phyloP scores from a whole-genome alignment of 2,329 filamentous ascomycete genomes.

The Clonostachys solani region DNA sequence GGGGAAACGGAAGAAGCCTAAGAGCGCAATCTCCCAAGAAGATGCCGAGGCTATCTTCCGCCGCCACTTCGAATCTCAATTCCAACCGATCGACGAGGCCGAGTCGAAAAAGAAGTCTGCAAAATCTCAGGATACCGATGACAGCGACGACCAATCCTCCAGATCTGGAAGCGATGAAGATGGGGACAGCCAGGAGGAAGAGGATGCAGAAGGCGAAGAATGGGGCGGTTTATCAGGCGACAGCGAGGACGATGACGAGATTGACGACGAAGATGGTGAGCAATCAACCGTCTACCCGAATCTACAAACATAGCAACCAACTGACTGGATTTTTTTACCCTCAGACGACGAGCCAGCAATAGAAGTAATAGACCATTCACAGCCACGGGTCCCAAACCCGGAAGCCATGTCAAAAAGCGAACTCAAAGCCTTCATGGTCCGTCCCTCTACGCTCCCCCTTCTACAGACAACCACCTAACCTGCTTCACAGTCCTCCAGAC shows the following conservation, averaged over 20 bases:
- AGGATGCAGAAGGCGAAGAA: slow-evolving; percentile 8
- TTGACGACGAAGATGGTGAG: slow-evolving; percentile 15
- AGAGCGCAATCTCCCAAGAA: slow-evolving; percentile 27
- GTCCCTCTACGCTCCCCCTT: slow-evolving; percentile 1
- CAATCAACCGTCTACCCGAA: slow-evolving; percentile 5
- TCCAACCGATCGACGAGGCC: slow-evolving; percentile 59
- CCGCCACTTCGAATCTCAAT: slow-evolving; percentile 83
- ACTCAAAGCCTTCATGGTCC: slow-evolving; percentile 74
- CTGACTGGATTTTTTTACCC: too few relatives aligned
- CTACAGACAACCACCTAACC: slow-evolving; percentile 4
- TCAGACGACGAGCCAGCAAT: slow-evolving; percentile 24
- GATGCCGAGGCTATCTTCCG: slow-evolving; percentile 73
- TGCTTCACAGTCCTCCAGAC: slow-evolving; percentile 37
- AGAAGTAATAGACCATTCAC: slow-evolving; percentile 60
- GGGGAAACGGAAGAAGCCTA: slow-evolving; percentile 43
- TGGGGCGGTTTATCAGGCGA: slow-evolving; percentile 20
- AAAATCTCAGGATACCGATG: slow-evolving; percentile 24
- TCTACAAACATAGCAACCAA: too few relatives aligned
- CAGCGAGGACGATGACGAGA: slow-evolving; percentile 13
- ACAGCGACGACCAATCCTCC: slow-evolving; percentile 5
- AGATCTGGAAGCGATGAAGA: slow-evolving; percentile 4
- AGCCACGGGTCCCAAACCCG: slow-evolving; percentile 25
- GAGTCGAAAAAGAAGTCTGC: slow-evolving; percentile 21
- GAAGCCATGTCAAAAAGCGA: slow-evolving; percentile 60
- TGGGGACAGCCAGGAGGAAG: slow-evolving; percentile 7